Percentiles rank a stretch among this genome's conserved stretches.
phyloP scores from a whole-genome alignment of 2,329 filamentous ascomycete species.

The Beauveria rudraprayagi region DNA sequence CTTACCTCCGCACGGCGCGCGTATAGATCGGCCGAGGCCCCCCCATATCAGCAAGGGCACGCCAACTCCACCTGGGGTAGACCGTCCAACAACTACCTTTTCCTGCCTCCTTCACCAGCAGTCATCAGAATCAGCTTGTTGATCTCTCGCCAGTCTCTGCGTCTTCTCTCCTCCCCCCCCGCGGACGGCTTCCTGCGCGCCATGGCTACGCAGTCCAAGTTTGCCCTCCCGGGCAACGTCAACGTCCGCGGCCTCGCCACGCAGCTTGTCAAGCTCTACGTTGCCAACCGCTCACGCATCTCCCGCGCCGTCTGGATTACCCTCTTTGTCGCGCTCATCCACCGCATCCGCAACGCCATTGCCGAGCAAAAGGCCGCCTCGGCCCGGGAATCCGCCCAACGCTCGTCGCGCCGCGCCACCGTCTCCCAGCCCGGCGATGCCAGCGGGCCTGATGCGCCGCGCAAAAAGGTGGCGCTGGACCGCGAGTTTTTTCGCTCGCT shows the following conservation, averaged over 20 bases:
- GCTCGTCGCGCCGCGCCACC: slow-evolving; percentile 39
- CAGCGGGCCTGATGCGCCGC: slow-evolving; percentile 30
- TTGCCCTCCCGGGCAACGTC: slow-evolving; percentile 28
- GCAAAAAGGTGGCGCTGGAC: slow-evolving; percentile 86
- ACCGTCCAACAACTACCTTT: background rate
- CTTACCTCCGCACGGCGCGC: background rate
- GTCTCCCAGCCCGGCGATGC: slow-evolving; percentile 32
- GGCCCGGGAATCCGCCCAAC: slow-evolving; percentile 53
- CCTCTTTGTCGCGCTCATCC: slow-evolving; percentile 69
- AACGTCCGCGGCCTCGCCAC: slow-evolving; percentile 58
- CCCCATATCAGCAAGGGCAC: background rate
- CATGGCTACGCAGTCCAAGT: slow-evolving; percentile 9
- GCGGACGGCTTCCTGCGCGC: background rate
- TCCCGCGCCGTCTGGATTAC: slow-evolving; percentile 78
- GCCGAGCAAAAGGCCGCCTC: slow-evolving; percentile 86
- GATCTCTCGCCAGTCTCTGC: background rate
- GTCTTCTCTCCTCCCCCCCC: background rate
- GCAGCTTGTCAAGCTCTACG: slow-evolving; percentile 63
- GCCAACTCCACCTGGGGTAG: slow-evolving; percentile 4
- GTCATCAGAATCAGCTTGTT: background rate
- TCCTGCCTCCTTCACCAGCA: background rate
- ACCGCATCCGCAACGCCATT: slow-evolving; percentile 85
- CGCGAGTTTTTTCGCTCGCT: slow-evolving; percentile 72
- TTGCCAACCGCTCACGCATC: slow-evolving; percentile 72
- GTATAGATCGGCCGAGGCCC: slow-evolving; percentile 7